Evolutionary conservation across 2,329 filamentous ascomycete species (phyloP).

Genomic region (Escovopsis sp.): DNA sequence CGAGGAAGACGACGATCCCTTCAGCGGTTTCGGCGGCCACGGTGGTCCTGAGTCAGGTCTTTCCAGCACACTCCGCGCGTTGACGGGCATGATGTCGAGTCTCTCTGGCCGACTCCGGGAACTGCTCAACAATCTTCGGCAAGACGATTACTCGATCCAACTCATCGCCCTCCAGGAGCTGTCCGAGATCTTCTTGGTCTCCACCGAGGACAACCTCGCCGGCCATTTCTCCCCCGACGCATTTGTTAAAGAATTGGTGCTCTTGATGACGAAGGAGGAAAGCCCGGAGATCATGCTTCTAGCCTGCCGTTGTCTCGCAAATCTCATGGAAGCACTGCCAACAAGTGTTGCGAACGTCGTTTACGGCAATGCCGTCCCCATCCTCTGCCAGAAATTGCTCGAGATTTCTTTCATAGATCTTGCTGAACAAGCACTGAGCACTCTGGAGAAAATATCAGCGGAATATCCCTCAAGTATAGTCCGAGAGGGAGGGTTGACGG

Average conservation of each 20-base stretch:
- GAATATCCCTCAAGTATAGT: constrained; percentile 94
- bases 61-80: constrained; percentile 66
- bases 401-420: constrained; percentile 97
- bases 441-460: constrained; percentile 90
- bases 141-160: constrained; percentile 80
- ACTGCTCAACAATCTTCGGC: constrained; percentile 58
- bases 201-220: constrained; percentile 90
- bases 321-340: constrained; percentile 92
- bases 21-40: constrained; percentile 53
- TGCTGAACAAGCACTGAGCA: constrained; percentile 92
- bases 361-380: constrained; percentile 89
- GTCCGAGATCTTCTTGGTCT: constrained; percentile 83
- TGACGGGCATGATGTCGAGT: constrained; percentile 86
- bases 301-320: constrained; percentile 87
- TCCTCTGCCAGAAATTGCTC: constrained; percentile 85
- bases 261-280: constrained; percentile 85
- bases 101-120: constrained; percentile 67
- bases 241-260: constrained; percentile 88
- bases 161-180: constrained; percentile 85
- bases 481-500: constrained; percentile 83
- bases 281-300: constrained; percentile 96
- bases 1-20: constrained; percentile 46
- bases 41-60: constrained; percentile 49
- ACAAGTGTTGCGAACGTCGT: constrained; percentile 90
- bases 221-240: constrained; percentile 90